Conservation (phyloP, 225 moss, liverwort and hornwort genomes). For the Pseudoscleropodium purum region DNA sequence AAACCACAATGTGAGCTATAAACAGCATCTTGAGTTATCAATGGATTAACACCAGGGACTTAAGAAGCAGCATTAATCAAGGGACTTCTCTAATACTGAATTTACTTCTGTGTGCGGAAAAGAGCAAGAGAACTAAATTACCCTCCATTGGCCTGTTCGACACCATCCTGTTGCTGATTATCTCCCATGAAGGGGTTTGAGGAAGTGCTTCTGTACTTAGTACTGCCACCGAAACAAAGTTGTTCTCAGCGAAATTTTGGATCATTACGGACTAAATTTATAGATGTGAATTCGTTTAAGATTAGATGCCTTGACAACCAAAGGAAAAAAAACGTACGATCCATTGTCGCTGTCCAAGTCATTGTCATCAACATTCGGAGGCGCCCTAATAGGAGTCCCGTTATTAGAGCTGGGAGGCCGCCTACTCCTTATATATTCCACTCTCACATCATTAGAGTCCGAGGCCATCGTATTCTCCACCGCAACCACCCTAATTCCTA, state of each 20-base stretch:
- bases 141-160: conserved; percentile 17
- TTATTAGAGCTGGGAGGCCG: conserved; percentile 69
- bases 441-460: conserved; percentile 72
- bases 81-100: not conserved
- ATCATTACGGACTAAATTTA: not conserved
- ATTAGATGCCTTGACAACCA: not conserved
- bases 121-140: conserved; percentile 5
- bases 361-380: conserved; percentile 58
- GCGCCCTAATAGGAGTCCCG: conserved; percentile 62
- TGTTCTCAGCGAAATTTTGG: not conserved
- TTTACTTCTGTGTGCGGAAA: not conserved
- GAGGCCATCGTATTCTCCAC: conserved; percentile 29
- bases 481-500: conserved; percentile 17
- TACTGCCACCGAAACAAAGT: conserved; percentile 11
- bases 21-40: not conserved
- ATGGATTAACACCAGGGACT: not conserved
- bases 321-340: conserved; percentile 49
- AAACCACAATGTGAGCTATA: not conserved
- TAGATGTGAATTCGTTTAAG: not conserved
- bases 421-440: conserved; percentile 80
- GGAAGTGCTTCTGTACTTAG: conserved; percentile 12
- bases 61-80: not conserved
- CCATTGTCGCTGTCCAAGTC: conserved; percentile 85
- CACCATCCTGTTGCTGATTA: conserved; percentile 5
- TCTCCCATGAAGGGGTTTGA: conserved; percentile 1